A percentile compares a stretch with the other conserved stretches of the same genome.
These are phyloP conservation scores for Panicum hallii DNA, from an alignment of 202 grass and related monocot species.

Conservation along the genomic window DNA sequence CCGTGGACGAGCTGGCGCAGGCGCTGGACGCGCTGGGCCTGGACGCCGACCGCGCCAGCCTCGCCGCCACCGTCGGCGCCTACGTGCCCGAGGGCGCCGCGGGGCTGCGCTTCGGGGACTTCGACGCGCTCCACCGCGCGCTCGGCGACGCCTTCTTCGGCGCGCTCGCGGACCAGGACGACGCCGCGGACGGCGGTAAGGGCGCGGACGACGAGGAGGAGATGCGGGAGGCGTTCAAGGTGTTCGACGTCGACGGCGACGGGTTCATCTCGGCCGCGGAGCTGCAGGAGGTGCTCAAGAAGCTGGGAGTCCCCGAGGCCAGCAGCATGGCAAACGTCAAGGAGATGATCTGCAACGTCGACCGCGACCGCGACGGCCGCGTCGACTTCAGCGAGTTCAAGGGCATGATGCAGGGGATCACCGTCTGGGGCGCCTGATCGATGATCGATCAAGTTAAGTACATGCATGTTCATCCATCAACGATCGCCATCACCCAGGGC, in stretches of 20 bases:
- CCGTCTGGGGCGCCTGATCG: slow-evolving; percentile 33
- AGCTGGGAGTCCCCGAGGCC: slow-evolving; percentile 70
- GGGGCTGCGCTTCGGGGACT: slow-evolving; percentile 63
- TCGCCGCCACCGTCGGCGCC: slow-evolving; percentile 52
- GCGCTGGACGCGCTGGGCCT: slow-evolving; percentile 81
- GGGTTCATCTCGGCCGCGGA: slow-evolving; percentile 77
- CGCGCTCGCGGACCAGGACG: neutral
- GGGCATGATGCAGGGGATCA: slow-evolving; percentile 82
- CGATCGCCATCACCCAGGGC: too few relatives aligned
- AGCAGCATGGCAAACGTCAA: slow-evolving; percentile 60
- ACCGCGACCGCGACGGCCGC: slow-evolving; percentile 61
- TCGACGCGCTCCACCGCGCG: slow-evolving; percentile 64
- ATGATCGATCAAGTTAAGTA: too few relatives aligned
- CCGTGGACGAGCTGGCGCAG: slow-evolving; percentile 70
- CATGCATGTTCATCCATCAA: too few relatives aligned
- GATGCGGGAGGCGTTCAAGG: slow-evolving; percentile 82
- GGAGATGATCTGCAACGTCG: slow-evolving; percentile 86
- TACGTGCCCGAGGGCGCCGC: slow-evolving; percentile 58
- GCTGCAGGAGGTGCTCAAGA: slow-evolving; percentile 73
- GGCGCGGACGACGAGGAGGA: slow-evolving; percentile 57
- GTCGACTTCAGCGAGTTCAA: slow-evolving; percentile 87
- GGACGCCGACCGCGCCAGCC: slow-evolving; percentile 47
- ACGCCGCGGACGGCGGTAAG: neutral
- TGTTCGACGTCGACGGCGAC: slow-evolving; percentile 86
- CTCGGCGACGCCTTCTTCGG: slow-evolving; percentile 73